Base-by-base conservation (phyloP, 1,284 basidiomycete species). In the Pholiota adiposa region DNA sequence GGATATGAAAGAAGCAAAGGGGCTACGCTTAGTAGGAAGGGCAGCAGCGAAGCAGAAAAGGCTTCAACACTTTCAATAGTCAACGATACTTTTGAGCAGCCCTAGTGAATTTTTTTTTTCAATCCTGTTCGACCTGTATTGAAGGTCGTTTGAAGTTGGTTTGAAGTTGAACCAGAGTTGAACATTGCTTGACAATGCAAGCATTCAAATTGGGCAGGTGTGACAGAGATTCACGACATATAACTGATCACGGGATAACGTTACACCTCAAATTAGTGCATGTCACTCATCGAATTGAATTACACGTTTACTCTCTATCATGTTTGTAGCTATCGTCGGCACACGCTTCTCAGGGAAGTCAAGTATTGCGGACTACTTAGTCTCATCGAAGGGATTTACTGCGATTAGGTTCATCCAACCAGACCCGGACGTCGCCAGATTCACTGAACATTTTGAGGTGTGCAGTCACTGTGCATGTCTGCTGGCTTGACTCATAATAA, bases 241-340 rank as follows among this genome's bases (percentile, higher is more conserved):
- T n/a, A n/a, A n/a, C n/a, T n/a, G n/a, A n/a, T n/a, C n/a, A n/a
- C n/a, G n/a, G n/a, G n/a, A n/a, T n/a, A n/a, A n/a, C n/a, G n/a
- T n/a, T n/a, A n/a, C n/a, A n/a, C n/a, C n/a, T n/a, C n/a, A n/a
- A n/a, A n/a, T n/a, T n/a, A n/a, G n/a, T n/a, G n/a, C n/a, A 33
- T 33, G 31, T 33, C 12, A 12, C 31, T 33, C 6, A 33, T 12
- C 31, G 12, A 5, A 33, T 33, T 33, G 12, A 6, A 33, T 33
- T 33, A 12, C 31, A 6, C 31, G 31, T 33, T 33, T 16, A 6
- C 38, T 49, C 18, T 21, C 16, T 31, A 31, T 36, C 61, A 79
- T 80, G 77, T 88, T 98, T 71, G 88, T 99, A 68, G 89, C 92
- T 11, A 85, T 99, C 58, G 82, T 97, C 36, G 97, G 97, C 14